Evolutionary conservation across 208 protist species (phyloP).

Genomic region (Kentomonas sorsogonicus): DNA sequence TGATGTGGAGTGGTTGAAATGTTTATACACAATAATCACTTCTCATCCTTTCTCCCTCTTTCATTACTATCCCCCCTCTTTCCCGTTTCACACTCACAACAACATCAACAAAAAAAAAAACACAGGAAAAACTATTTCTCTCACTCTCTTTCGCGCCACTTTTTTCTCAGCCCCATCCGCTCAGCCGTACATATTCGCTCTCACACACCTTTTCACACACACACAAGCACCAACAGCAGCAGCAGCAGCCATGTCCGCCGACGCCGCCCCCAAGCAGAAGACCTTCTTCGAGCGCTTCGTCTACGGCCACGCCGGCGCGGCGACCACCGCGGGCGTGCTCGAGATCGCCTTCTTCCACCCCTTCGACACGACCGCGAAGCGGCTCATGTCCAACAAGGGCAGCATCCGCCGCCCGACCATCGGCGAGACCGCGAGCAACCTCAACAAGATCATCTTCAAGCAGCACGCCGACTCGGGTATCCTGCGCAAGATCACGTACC

Average conservation of each 20-base stretch:
- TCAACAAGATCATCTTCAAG: slow-evolving; percentile 78
- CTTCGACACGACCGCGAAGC: slow-evolving; percentile 88
- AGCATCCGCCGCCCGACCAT: slow-evolving; percentile 37
- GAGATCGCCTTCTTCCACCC: slow-evolving; percentile 88
- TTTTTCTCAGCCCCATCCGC: no score
- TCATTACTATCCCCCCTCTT: no score
- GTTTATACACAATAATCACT: no score
- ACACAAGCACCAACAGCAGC: neutral
- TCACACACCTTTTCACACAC: no score
- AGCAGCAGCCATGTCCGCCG: slow-evolving; percentile 15
- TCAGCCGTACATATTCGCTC: no score
- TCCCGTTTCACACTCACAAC: neutral
- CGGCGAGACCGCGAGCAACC: slow-evolving; percentile 40
- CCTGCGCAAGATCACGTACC: slow-evolving; percentile 63
- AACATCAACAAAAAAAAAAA: neutral
- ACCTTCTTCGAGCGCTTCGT: slow-evolving; percentile 37
- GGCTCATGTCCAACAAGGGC: slow-evolving; percentile 75
- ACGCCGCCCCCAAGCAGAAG: slow-evolving; percentile 16
- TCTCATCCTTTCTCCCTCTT: no score
- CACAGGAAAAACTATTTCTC: neutral
- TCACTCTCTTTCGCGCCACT: neutral
- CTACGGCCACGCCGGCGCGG: slow-evolving; percentile 52
- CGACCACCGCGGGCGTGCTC: slow-evolving; percentile 63
- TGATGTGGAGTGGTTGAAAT: no score
- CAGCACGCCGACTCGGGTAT: slow-evolving; percentile 51